Base-by-base conservation (phyloP, 495 filamentous ascomycete genomes). In the Daldinia decipiens region DNA sequence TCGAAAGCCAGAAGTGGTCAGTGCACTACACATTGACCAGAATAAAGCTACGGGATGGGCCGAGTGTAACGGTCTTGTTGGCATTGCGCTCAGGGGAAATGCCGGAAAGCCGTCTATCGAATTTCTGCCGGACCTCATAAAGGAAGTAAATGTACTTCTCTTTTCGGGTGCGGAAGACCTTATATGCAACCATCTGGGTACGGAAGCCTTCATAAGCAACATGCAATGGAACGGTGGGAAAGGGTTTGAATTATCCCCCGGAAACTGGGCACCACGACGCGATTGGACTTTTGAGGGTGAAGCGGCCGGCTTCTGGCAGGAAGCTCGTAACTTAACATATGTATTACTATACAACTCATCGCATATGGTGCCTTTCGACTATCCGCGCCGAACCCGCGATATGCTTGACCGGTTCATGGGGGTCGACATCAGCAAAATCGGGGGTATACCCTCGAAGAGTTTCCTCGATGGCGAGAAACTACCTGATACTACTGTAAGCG, bases 351-450 rank as follows among this genome's bases (percentile, higher is more conserved):
- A 97, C 84, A 97, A 98, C 80, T 87, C 92, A 32, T 93, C 90
- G 57, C 95, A 99, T 78, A 99, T 99, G 95, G 95, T 98, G 3
- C 95, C 95, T 5, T 98, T 93, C 77, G 95, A 99, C 77, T 91
- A 90, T 70, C 89, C 96, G 12, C 88, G 93, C 26, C 89, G 94
- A 54, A 92, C 89, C 8, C 88, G 95, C 52, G 95, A 98, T 77
- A 99, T 99, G 96, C 88, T 98, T 9, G 95, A 98, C 78, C 91
- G 95, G 17, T 98, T 98, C 79, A 93, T 97, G 84, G 88, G 88
- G 34, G 94, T 99, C 24, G 93, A 99, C 76, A 97, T 98, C 67
- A 90, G 87, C 68, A 91, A 87, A 77, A 97, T 98, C 62, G 95
- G 95, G 63, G 95, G 95, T 40, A 77, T 79, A 43, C 95, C 95